Evolutionary conservation across 2,329 filamentous ascomycete genomes (phyloP).

Genomic region (Xylaria polymorpha): DNA sequence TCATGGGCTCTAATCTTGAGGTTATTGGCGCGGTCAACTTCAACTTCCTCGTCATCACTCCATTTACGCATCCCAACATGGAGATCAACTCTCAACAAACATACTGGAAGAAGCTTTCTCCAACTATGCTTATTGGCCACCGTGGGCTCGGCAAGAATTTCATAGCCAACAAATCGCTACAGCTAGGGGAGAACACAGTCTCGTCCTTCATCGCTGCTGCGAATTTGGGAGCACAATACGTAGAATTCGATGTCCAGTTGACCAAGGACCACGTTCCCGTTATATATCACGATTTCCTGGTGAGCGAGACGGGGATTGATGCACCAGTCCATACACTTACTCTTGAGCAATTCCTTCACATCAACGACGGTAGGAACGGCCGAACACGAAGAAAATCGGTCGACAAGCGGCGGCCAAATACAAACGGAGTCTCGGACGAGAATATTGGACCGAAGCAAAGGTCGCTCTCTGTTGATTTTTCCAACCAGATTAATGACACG

Average conservation of each 20-base stretch:
- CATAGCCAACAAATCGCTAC: conserved; percentile 83
- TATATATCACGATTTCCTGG: conserved; percentile 98
- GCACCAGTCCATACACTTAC: conserved; percentile 96
- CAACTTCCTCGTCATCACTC: conserved; percentile 94
- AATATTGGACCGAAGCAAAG: conserved; percentile 55
- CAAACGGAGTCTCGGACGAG: conserved; percentile 49
- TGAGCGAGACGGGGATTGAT: conserved; percentile 97
- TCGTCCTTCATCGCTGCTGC: conserved; percentile 96
- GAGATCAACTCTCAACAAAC: conserved; percentile 89
- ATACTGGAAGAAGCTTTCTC: conserved; percentile 93
- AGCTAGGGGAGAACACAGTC: conserved; percentile 95
- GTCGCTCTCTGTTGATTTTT: conserved; percentile 66
- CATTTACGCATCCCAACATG: conserved; percentile 94
- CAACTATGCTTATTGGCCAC: conserved; percentile 83
- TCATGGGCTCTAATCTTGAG: conserved; percentile 85
- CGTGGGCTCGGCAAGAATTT: conserved; percentile 91
- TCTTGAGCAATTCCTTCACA: conserved; percentile 92
- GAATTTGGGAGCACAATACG: conserved; percentile 84
- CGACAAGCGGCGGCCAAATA: conserved; percentile 44
- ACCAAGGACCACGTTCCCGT: conserved; percentile 99
- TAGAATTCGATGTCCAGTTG: conserved; percentile 89
- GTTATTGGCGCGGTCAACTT: conserved; percentile 96
- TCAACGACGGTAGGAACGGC: conserved; percentile 71
- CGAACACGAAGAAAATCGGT: conserved; percentile 48
- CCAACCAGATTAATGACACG: conserved; percentile 53